Conservation (phyloP, 2,329 filamentous ascomycete genomes). For the Ramichloridium luteum region DNA sequence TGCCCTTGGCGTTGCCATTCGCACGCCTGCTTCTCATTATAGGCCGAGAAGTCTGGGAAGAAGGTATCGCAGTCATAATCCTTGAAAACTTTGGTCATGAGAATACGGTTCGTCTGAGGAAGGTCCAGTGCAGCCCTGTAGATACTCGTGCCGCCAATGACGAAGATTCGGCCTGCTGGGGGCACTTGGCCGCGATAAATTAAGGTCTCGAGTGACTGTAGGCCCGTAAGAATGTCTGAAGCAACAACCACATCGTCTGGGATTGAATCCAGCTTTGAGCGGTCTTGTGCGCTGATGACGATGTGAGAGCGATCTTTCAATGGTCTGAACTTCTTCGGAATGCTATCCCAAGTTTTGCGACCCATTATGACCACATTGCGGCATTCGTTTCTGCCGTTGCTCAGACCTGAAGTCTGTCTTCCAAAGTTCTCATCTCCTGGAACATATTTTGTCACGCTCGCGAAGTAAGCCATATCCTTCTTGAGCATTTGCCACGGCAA, state of each 20-base stretch:
- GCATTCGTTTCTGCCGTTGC: constrained; percentile 12
- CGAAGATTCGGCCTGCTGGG: constrained; percentile 52
- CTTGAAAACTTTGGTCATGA: constrained; percentile 55
- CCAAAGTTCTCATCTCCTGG: constrained; percentile 33
- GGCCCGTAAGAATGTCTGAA: constrained; percentile 18
- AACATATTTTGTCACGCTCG: constrained; percentile 67
- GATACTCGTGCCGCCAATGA: constrained; percentile 83
- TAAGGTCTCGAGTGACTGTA: constrained; percentile 23
- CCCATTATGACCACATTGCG: constrained; percentile 79
- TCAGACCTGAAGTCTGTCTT: constrained; percentile 10
- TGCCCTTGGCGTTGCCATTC: constrained; percentile 45
- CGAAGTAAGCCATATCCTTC: constrained; percentile 92
- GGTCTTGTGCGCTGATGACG: constrained; percentile 50
- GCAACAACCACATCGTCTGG: constrained; percentile 44
- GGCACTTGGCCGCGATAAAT: constrained; percentile 13
- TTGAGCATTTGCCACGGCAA: constrained; percentile 84
- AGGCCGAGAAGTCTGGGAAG: constrained; percentile 50
- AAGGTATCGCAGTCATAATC: constrained; percentile 68
- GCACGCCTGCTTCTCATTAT: constrained; percentile 14
- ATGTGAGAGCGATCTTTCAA: constrained; percentile 71
- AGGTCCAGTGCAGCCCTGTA: constrained; percentile 59
- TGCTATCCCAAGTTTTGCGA: constrained; percentile 89
- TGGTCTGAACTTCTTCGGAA: constrained; percentile 67
- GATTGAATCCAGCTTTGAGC: constrained; percentile 12
- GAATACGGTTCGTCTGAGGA: constrained; percentile 46